Percentiles rank a stretch among this genome's conserved stretches.
Conservation (phyloP, 2,329 filamentous ascomycete species). For the Claviceps capensis region DNA sequence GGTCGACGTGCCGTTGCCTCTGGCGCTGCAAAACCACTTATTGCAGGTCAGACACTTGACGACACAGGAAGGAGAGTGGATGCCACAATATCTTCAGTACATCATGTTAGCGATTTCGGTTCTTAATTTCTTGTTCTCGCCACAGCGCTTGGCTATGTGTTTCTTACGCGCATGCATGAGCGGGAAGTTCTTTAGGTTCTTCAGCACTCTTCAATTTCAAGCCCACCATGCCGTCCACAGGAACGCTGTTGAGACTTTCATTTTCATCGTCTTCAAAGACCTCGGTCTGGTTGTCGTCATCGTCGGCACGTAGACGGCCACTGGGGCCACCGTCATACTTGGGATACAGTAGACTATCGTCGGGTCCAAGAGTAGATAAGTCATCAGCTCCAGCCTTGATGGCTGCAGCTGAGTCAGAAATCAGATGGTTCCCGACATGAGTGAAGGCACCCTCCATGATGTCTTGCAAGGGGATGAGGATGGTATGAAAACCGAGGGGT, state of each 20-base stretch:
- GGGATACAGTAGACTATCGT: constrained; percentile 69
- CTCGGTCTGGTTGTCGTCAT: constrained; percentile 83
- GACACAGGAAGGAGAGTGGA: constrained; percentile 87
- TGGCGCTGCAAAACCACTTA: constrained; percentile 98
- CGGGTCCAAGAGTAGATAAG: constrained; percentile 55
- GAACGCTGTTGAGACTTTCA: constrained; percentile 64
- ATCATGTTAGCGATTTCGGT: not conserved
- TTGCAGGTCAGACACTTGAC: constrained; percentile 92
- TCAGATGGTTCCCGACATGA: constrained; percentile 73
- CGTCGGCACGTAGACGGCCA: constrained; percentile 59
- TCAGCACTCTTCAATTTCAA: constrained; percentile 44
- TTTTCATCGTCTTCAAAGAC: constrained; percentile 71
- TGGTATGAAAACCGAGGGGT: constrained; percentile 5
- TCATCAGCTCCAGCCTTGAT: constrained; percentile 80
- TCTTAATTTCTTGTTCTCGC: not conserved
- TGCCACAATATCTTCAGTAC: constrained; percentile 69
- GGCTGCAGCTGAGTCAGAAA: constrained; percentile 70
- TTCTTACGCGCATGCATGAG: constrained; percentile 87
- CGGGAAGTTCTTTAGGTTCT: constrained; percentile 80
- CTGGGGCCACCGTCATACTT: constrained; percentile 44
- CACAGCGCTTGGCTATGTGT: constrained; percentile 3
- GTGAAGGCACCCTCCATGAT: constrained; percentile 80
- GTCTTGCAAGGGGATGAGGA: constrained; percentile 7
- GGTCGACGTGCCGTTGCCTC: constrained; percentile 89
- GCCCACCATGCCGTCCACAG: constrained; percentile 61